These are phyloP conservation scores for Secale cereale DNA, from an alignment of 176 grass and related monocot genomes.

Conservation along the genomic window DNA sequence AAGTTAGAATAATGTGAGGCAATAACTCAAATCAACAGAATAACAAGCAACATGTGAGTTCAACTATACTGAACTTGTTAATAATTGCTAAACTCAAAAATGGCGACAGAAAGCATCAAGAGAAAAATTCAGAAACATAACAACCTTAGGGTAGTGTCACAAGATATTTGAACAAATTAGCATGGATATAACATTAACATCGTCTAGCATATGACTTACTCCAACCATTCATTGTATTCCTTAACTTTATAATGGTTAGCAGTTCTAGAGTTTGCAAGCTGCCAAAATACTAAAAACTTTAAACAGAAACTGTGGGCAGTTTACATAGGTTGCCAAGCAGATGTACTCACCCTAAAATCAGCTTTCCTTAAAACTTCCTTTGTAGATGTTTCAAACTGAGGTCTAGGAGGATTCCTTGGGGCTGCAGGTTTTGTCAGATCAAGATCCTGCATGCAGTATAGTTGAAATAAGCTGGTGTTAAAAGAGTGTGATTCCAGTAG, in stretches of 20 bases:
- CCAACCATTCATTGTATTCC: not conserved
- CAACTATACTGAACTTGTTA: not conserved
- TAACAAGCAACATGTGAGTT: not conserved
- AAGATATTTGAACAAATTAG: not conserved
- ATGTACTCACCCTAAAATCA: slow-evolving; percentile 79
- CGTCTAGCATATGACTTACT: too few species aligned
- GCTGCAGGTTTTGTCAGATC: slow-evolving; percentile 70
- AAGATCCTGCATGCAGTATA: slow-evolving; percentile 64
- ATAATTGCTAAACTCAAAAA: slow-evolving; percentile 13
- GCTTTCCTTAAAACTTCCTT: slow-evolving; percentile 80
- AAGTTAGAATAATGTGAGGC: not conserved
- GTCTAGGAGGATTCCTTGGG: slow-evolving; percentile 34
- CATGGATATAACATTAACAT: not conserved
- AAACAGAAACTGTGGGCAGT: not conserved
- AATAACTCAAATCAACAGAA: not conserved
- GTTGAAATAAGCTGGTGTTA: slow-evolving; percentile 24
- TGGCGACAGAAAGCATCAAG: not conserved
- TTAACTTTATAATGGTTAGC: not conserved
- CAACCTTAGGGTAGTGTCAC: not conserved
- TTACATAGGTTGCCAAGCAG: not conserved
- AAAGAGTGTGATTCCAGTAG: not conserved
- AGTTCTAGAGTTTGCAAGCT: not conserved
- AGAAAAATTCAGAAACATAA: not conserved
- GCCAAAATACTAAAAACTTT: not conserved
- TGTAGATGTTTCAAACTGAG: slow-evolving; percentile 69